Base-by-base conservation (phyloP, 176 grass and related monocot species). In the Cenchrus americanus region DNA sequence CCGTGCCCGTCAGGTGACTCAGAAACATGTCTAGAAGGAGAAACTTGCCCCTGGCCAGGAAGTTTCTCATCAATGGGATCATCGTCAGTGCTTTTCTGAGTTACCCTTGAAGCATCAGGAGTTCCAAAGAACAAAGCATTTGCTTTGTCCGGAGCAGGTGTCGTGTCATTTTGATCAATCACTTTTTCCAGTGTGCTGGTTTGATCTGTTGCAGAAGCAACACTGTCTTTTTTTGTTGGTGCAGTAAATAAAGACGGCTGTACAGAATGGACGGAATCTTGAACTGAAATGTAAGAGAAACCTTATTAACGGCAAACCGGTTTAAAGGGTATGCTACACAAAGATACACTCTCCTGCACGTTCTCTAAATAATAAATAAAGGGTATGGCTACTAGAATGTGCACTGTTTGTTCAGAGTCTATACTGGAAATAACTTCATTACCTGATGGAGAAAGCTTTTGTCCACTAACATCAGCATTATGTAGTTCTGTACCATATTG, bases 221-320 rank as follows among this genome's bases (percentile, higher is more conserved):
- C 17, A 65, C 7, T 10, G 6, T 80, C 40, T 80, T 80, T 47
- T 73, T 80, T 46, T 46, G 22, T 80, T 80, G 47, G 34, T 8
- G 65, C 68, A 55, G 40, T 41, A 80, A 69, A 80, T 47, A 12
- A 32, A 80, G 76, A 8, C 7, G 5, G 15, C 51, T 65, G 46
- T 44, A 60, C n/a, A 53, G 66, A 72, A 85, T 5, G 83, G 59
- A 54, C 52, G 18, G 34, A 49, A 61, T 78, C 74, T 70, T 41
- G 74, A 70, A 14, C 52, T 70, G 54, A 60, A 70, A 85, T 85
- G 64, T 40, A 78, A 40, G 26, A 66, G 14, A 68, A 43, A 68
- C 8, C 37, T 43, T 42, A 41, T 42, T 42, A 68, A 19, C 11
- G 37, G 37, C 17, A 41, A 5, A 7, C 1, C 2, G n/a, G 52